Conservation (phyloP, 129 eudicot genomes). For the Flaveria linearis region DNA sequence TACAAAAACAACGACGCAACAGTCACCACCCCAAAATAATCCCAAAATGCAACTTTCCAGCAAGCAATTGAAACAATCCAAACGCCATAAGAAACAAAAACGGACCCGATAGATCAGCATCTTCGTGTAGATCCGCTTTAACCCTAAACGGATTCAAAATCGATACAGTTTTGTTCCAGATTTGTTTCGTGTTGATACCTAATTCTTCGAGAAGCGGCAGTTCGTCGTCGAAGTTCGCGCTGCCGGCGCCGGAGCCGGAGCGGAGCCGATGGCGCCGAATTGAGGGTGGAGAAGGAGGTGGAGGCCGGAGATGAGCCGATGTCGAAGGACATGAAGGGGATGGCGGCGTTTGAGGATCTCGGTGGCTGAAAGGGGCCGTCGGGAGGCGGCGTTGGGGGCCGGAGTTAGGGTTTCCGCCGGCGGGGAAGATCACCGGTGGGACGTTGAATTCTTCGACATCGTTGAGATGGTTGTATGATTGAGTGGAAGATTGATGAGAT, state of each 20-base stretch:
- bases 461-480: not conserved
- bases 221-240: conserved; percentile 73
- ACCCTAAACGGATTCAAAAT: conserved; percentile 69
- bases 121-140: conserved; percentile 70
- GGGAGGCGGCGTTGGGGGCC: conserved; percentile 60
- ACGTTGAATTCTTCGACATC: conserved; percentile 70
- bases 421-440: conserved; percentile 87
- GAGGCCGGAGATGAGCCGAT: conserved; percentile 58
- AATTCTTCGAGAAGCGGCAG: conserved; percentile 89
- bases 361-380: conserved; percentile 79
- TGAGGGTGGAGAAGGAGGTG: conserved; percentile 61
- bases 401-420: conserved; percentile 63
- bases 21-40: conserved; percentile 71
- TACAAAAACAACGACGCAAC: conserved; percentile 71
- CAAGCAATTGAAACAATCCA: conserved; percentile 79
- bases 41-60: conserved; percentile 87
- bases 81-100: conserved; percentile 71
- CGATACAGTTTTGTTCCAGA: conserved; percentile 66
- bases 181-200: conserved; percentile 85
- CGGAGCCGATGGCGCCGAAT: conserved; percentile 46
- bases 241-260: conserved; percentile 27
- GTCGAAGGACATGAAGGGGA: conserved; percentile 92
- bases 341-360: conserved; percentile 50
- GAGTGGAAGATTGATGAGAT: conserved; percentile 9
- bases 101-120: conserved; percentile 73